These are phyloP conservation scores for Colletotrichum filicis DNA, from an alignment of 2,329 filamentous ascomycete genomes.

Conservation along the genomic window DNA sequence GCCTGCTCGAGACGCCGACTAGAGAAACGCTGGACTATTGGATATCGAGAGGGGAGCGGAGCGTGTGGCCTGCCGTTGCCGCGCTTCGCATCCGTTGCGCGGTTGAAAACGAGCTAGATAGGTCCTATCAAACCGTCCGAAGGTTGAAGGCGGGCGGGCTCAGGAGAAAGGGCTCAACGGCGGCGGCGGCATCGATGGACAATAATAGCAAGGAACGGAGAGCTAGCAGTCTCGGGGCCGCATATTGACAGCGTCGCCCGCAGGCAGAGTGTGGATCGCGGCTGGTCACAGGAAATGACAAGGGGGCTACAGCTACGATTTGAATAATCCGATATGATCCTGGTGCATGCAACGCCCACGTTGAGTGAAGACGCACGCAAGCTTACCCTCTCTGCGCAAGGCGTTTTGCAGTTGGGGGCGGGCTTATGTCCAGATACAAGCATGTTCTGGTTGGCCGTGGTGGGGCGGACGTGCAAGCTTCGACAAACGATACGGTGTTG, in stretches of 20 bases:
- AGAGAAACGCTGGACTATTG: constrained; percentile 82
- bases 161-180: constrained; percentile 53
- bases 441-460: background rate
- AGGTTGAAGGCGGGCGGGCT: constrained; percentile 66
- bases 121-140: constrained; percentile 83
- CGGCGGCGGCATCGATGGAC: constrained; percentile 32
- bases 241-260: constrained; percentile 11
- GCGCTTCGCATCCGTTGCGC: constrained; percentile 85
- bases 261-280: constrained; percentile 5
- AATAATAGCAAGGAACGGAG: constrained; percentile 32
- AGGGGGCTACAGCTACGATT: background rate
- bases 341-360: background rate
- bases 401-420: background rate
- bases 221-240: constrained; percentile 37
- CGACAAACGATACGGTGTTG: constrained; percentile 6
- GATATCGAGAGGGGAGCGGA: constrained; percentile 85
- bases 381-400: background rate
- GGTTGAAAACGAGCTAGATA: constrained; percentile 88
- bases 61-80: constrained; percentile 90
- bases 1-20: constrained; percentile 85
- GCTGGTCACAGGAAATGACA: background rate
- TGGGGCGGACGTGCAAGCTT: background rate
- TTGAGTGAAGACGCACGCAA: background rate
- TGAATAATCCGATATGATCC: background rate
- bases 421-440: constrained; percentile 10